Evolutionary conservation across 257 asterid genomes (phyloP), one percentile per base, ranked within the genome.

Genomic region (Gentiana dahurica): DNA sequence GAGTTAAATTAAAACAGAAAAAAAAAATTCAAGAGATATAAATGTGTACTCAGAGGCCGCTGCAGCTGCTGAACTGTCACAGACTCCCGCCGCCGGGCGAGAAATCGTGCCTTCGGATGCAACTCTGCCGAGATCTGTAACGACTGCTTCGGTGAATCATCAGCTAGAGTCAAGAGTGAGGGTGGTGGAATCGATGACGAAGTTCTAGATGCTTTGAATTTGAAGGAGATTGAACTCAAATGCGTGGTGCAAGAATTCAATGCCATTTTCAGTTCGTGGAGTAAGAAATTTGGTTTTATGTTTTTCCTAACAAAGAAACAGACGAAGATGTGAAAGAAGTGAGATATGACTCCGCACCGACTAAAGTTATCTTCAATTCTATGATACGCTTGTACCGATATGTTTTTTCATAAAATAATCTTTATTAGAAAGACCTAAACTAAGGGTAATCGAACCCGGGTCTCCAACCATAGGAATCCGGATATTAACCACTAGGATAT

Each of bases 51-150:
- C 36, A 87, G 71, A 3, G 96, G 96, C 43, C 96, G 85, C 60
- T 78, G 82, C 68, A 83, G 94, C 70, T 87, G 93, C 4, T 63
- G 68, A 24, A 87, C 97, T 43, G 87, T 63, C 45, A 81, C 49
- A 38, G 93, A 73, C 44, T 85, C 90, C 41, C 70, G 81, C 63
- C 95, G 61, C 4, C 85, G 80, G 44, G 90, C 90, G 4, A 85
- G 63, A 60, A 91, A 91, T 53, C 88, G 77, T 34, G 89, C 88
- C 77, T 74, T 87, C 37, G 90, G 83, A 52, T 92, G 58, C 59
- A 89, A 74, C 61, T 77, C 86, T 9, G 91, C 79, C 2, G 92
- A 76, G 70, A 82, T 62, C 62, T 82, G 87, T 51, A 73, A 72
- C 34, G 69, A 45, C 35, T 83, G 58, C 54, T 77, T 75, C 4